Evolutionary conservation across 2,329 filamentous ascomycete genomes (phyloP), one percentile per base, ranked within the genome.

Genomic region (Phoma sp.): DNA sequence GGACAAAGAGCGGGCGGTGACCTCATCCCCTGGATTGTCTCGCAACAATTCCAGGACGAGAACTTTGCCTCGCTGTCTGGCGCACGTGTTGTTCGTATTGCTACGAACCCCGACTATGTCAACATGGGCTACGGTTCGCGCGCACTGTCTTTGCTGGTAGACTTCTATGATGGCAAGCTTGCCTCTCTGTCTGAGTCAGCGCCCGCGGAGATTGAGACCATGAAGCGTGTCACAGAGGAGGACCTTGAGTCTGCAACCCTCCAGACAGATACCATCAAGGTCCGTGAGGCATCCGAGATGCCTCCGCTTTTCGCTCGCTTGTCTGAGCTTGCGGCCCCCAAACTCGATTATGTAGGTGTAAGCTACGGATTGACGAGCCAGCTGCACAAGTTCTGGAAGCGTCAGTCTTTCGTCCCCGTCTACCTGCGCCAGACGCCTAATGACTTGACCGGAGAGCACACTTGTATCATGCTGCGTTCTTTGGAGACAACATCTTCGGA

Each of bases 361-460:
- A 96, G 91, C 68, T 99, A 96, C 72, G 96, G 95, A 47, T 81
- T 99, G 52, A 99, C 95, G 0, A 82, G 87, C 35, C 83, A 86
- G 11, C 85, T 99, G 11, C 95, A 96, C 79, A 96, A 91, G 70
- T 99, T 99, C 81, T 99, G 95, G 95, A 96, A 97, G 77, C 89
- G 90, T 32, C 86, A 89, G 13, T 82, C 82, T 0, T 99, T 97
- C 73, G 86, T 87, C 2, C 95, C 95, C 0, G 91, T 99, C 0
- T 99, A 99, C 69, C 83, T 99, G 11, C 86, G 95, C 30, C 95
- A 99, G 78, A 99, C 96, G 2, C 83, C 95, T 46, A 99, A 98
- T 71, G 95, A 98, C 52, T 82, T 99, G 40, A 99, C 96, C 0
- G 95, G 95, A 50, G 95, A 99, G 76, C 95, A 99, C 73, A 96